These are phyloP conservation scores for Colletotrichum paranaense DNA, from an alignment of 2,329 filamentous ascomycete species.

Conservation along the genomic window DNA sequence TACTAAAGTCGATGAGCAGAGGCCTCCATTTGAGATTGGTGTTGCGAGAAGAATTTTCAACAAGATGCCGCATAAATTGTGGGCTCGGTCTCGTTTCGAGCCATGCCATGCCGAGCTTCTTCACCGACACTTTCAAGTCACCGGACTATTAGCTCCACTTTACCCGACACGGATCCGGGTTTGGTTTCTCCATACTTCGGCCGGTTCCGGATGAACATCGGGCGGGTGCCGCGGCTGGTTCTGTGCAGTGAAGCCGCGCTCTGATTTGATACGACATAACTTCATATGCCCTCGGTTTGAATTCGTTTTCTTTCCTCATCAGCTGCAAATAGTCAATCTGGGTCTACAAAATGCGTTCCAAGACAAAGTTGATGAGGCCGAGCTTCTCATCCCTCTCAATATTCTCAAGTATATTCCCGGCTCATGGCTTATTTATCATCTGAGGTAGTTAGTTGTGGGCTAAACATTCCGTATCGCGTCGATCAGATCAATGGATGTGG, in stretches of 20 bases:
- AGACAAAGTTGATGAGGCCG: no score
- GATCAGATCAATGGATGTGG: no score
- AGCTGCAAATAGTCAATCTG: no score
- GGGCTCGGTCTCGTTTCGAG: neutral
- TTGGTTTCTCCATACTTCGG: neutral
- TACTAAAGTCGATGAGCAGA: neutral
- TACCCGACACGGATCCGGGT: neutral
- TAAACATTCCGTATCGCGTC: no score
- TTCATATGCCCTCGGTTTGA: neutral
- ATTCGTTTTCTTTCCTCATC: no score
- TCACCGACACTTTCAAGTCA: neutral
- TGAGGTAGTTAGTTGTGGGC: neutral
- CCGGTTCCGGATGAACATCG: neutral
- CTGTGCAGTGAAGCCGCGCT: neutral
- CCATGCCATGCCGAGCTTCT: neutral
- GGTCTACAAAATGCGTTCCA: no score
- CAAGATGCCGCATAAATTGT: neutral
- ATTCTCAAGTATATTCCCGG: no score
- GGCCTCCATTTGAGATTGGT: neutral
- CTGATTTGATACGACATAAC: neutral
- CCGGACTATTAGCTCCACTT: neutral
- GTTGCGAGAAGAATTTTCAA: neutral
- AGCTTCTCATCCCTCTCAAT: no score
- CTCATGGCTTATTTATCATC: no score
- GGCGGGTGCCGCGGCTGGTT: neutral